Evolutionary conservation across 805 yeast genomes (phyloP).

Genomic region (Pichia thaimueangensis): DNA sequence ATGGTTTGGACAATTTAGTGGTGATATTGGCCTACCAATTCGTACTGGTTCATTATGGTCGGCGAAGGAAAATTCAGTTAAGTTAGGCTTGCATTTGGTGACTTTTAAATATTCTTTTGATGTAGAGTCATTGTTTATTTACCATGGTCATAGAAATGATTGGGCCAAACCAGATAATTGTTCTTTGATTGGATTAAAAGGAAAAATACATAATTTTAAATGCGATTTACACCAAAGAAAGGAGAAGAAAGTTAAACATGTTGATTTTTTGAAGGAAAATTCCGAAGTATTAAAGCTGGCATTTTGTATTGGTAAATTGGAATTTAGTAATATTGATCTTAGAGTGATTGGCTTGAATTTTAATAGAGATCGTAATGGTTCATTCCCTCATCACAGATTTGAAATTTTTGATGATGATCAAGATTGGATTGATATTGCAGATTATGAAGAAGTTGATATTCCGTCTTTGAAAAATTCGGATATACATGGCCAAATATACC

Average conservation of each 20-base stretch:
- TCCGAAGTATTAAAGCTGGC: constrained; percentile 50
- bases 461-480: constrained; percentile 32
- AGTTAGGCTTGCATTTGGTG: constrained; percentile 66
- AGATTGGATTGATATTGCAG: constrained; percentile 57
- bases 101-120: constrained; percentile 74
- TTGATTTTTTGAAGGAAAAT: constrained; percentile 43
- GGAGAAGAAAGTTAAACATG: constrained; percentile 40
- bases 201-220: constrained; percentile 43
- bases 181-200: constrained; percentile 61
- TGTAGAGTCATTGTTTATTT: constrained; percentile 62
- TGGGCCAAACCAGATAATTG: constrained; percentile 34
- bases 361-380: constrained; percentile 8
- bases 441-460: constrained; percentile 51
- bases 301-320: constrained; percentile 57
- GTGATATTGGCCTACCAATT: constrained; percentile 68
- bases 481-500: constrained; percentile 44
- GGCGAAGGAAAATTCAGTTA: constrained; percentile 45
- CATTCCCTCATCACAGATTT: constrained; percentile 9
- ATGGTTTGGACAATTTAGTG: constrained; percentile 86
- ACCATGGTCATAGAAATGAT: constrained; percentile 59
- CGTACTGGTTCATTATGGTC: constrained; percentile 68
- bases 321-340: constrained; percentile 49
- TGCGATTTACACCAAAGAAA: constrained; percentile 61
- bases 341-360: constrained; percentile 49
- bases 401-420: constrained; percentile 46